Evolutionary conservation across 2,329 filamentous ascomycete genomes (phyloP).

Genomic region (Colletotrichum musae): DNA sequence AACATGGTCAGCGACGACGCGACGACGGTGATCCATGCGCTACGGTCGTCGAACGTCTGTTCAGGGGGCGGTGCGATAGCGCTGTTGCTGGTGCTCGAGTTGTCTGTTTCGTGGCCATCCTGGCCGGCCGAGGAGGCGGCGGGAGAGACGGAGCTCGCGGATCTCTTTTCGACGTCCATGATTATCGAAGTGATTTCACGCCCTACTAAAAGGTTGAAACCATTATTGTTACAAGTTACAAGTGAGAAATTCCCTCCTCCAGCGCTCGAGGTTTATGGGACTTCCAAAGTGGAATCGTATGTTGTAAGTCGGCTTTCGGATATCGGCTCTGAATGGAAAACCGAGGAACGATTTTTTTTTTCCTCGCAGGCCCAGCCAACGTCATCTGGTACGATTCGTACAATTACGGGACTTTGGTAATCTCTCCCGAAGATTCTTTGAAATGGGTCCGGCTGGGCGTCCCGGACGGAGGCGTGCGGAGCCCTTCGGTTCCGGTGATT

Average conservation of each 20-base stretch:
- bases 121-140: neutral
- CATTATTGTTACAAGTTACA: neutral
- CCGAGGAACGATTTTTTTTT: conserved; percentile 18
- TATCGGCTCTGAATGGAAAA: conserved; percentile 19
- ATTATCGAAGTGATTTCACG: neutral
- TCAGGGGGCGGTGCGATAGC: neutral
- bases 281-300: conserved; percentile 7
- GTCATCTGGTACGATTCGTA: neutral
- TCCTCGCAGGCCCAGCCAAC: neutral
- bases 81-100: neutral
- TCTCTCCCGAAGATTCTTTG: neutral
- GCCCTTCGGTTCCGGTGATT: neutral
- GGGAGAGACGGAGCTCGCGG: neutral
- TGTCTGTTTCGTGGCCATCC: conserved; percentile 16
- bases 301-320: conserved; percentile 34
- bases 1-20: conserved; percentile 46
- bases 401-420: conserved; percentile 3
- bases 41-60: conserved; percentile 11
- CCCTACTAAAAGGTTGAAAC: no score
- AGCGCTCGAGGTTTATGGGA: neutral
- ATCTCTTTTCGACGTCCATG: conserved; percentile 34
- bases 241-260: neutral
- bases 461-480: neutral
- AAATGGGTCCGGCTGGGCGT: neutral
- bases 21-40: conserved; percentile 46